A percentile compares a stretch with the other conserved stretches of the same genome.
Evolutionary conservation across 805 yeast genomes (phyloP).

Genomic region (Cephaloascus fragrans): DNA sequence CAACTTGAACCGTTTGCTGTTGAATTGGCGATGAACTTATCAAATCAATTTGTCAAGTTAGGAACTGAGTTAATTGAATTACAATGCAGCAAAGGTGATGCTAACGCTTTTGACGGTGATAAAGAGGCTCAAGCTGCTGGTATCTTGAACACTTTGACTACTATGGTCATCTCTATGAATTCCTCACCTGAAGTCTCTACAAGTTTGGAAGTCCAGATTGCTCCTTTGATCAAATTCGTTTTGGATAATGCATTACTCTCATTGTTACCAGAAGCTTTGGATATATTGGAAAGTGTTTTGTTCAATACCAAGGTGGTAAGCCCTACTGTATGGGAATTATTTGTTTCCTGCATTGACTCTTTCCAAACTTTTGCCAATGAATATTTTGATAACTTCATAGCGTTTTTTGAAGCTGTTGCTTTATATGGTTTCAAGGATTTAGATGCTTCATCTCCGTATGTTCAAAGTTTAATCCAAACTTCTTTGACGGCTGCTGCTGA

Average conservation of each 20-base stretch:
- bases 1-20: conserved; percentile 29
- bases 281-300: conserved; percentile 39
- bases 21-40: conserved; percentile 19
- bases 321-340: conserved; percentile 44
- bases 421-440: conserved; percentile 37
- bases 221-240: conserved; percentile 23
- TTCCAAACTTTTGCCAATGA: conserved; percentile 54
- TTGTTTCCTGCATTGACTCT: conserved; percentile 35
- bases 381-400: conserved; percentile 44
- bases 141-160: conserved; percentile 28
- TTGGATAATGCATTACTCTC: conserved; percentile 28
- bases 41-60: conserved; percentile 13
- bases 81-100: conserved; percentile 30
- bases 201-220: conserved; percentile 21
- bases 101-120: conserved; percentile 16
- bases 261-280: conserved; percentile 27
- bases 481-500: conserved; percentile 23
- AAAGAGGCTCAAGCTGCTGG: conserved; percentile 28
- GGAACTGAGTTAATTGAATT: conserved; percentile 30
- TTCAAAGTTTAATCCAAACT: conserved; percentile 24
- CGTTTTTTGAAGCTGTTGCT: conserved; percentile 48
- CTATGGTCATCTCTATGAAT: conserved; percentile 32
- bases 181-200: conserved; percentile 26
- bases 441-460: conserved; percentile 21
- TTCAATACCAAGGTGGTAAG: conserved; percentile 45